Conservation (phyloP, 192 early-diverging fungal genomes). For the Podila clonocystis region DNA sequence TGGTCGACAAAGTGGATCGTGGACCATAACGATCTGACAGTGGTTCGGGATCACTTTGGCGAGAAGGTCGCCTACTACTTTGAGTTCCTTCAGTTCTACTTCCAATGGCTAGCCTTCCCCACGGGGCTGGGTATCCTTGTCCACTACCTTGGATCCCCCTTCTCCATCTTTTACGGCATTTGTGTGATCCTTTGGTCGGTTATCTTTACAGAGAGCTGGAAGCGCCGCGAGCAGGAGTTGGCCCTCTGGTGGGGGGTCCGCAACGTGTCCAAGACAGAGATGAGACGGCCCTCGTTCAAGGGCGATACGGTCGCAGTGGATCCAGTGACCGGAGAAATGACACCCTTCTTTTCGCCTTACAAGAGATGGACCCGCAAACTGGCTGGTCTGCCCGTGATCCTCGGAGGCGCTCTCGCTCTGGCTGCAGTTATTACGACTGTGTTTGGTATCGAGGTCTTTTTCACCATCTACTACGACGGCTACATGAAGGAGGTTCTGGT, state of each 20-base stretch:
- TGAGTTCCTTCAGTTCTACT: slow-evolving; percentile 93
- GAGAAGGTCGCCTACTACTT: slow-evolving; percentile 94
- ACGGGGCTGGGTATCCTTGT: slow-evolving; percentile 70
- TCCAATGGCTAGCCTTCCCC: slow-evolving; percentile 77
- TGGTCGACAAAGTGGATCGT: slow-evolving; percentile 89
- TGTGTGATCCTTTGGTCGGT: slow-evolving; percentile 74
- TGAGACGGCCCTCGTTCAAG: slow-evolving; percentile 74
- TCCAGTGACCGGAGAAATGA: slow-evolving; percentile 75
- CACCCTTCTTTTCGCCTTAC: slow-evolving; percentile 78
- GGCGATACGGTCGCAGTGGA: slow-evolving; percentile 68
- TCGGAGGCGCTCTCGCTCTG: slow-evolving; percentile 66
- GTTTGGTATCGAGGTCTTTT: slow-evolving; percentile 80
- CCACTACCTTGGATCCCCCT: slow-evolving; percentile 60
- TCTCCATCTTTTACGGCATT: slow-evolving; percentile 73
- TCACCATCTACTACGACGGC: slow-evolving; percentile 85
- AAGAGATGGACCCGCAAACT: slow-evolving; percentile 72
- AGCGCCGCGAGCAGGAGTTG: slow-evolving; percentile 75
- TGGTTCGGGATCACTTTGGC: slow-evolving; percentile 85
- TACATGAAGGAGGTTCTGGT: slow-evolving; percentile 70
- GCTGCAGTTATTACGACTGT: slow-evolving; percentile 72
- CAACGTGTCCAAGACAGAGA: slow-evolving; percentile 66
- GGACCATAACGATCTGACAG: slow-evolving; percentile 72
- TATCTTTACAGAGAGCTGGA: slow-evolving; percentile 85
- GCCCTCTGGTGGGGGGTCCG: slow-evolving; percentile 82
- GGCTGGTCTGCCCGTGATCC: slow-evolving; percentile 66